Evolutionary conservation across 108 stramenopile species (phyloP).

Genomic region (Discostella pseudostelligera): DNA sequence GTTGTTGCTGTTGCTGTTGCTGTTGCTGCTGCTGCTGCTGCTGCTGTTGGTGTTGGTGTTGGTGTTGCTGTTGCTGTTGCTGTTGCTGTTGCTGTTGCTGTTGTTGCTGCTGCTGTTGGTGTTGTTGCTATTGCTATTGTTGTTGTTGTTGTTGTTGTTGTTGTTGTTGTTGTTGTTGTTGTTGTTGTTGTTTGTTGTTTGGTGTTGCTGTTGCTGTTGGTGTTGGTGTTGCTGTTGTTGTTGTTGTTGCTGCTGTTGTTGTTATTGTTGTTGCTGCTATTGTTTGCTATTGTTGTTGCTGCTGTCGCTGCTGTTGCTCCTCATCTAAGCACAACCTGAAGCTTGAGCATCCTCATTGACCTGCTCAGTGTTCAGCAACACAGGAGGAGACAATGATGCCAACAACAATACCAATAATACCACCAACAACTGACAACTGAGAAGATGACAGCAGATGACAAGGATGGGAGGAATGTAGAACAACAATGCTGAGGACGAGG

Average conservation of each 20-base stretch:
- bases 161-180: background rate
- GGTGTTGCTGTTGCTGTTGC: constrained; percentile 5
- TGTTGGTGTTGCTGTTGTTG: background rate
- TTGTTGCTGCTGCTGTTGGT: constrained; percentile 1
- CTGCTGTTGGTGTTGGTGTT: background rate
- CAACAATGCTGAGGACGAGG: too few species aligned
- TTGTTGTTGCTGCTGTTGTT: background rate
- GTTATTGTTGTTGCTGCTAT: background rate
- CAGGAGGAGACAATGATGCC: too few species aligned
- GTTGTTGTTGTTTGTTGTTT: background rate
- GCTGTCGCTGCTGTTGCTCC: too few species aligned
- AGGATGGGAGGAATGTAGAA: too few species aligned
- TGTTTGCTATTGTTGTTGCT: background rate
- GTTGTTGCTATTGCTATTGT: background rate
- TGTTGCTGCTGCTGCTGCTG: background rate
- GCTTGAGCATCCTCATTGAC: too few species aligned
- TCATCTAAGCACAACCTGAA: too few species aligned
- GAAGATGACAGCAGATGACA: too few species aligned
- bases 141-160: background rate
- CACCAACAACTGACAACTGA: too few species aligned
- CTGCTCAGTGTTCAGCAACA: too few species aligned
- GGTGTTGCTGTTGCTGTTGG: background rate
- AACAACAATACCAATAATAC: too few species aligned
- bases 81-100: background rate
- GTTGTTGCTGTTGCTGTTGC: background rate